phyloP scores from a whole-genome alignment of 139 green algal genomes.

The Tetratostichococcus sp. region DNA sequence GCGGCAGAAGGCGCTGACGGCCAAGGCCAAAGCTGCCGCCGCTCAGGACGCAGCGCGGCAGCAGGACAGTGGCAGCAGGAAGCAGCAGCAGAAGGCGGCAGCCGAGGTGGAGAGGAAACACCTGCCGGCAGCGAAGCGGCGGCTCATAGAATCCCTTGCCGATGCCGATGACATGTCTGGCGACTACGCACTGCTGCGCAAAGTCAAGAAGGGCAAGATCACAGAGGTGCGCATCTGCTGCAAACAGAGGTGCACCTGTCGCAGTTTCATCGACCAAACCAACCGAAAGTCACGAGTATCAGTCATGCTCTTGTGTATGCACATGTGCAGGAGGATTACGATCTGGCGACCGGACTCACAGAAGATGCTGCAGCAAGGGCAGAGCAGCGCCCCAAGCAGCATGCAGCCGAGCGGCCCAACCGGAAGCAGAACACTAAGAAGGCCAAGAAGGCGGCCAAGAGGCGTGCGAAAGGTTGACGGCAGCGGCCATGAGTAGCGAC shows the following conservation, averaged over 20 bases:
- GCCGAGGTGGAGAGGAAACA: slow-evolving; percentile 17
- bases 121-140: slow-evolving; percentile 71
- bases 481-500: too few relatives aligned
- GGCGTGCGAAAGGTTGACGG: neutral
- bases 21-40: neutral
- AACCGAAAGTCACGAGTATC: too few relatives aligned
- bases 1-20: slow-evolving; percentile 54
- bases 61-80: neutral
- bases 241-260: neutral
- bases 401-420: too few relatives aligned
- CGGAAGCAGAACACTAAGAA: neutral
- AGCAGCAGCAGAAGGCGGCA: slow-evolving; percentile 2
- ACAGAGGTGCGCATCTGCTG: slow-evolving; percentile 21
- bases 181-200: slow-evolving; percentile 71
- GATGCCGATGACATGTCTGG: slow-evolving; percentile 67
- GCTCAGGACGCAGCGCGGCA: neutral
- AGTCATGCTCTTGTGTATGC: neutral
- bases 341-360: neutral
- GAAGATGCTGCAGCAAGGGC: neutral
- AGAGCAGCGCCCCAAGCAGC: neutral
- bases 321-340: neutral
- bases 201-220: slow-evolving; percentile 71
- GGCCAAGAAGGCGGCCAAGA: neutral
- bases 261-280: too few relatives aligned
- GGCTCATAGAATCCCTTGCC: slow-evolving; percentile 54